Base-by-base conservation (phyloP, 306 rosid genomes). In the Pyrus bretschneideri region DNA sequence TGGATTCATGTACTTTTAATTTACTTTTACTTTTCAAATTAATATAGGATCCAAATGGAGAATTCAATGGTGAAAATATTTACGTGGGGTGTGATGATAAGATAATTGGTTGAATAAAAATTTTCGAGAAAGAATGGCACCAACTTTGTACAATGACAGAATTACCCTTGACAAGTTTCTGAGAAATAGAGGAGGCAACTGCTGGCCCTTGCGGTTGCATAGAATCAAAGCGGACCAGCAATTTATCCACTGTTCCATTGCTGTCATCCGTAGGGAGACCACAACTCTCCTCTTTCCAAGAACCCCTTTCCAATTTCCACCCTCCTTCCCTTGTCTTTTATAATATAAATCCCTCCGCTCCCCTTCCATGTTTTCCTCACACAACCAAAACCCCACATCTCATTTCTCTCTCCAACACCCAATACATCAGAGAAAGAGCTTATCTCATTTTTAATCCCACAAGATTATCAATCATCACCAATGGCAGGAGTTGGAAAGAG, bases 181-280 rank as follows among this genome's bases (percentile, higher is more conserved):
- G 31, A 82, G 98, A 89, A 93, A 81, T 79, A 73, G 21, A 10
- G 6, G 23, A 54, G 3, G 22, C 49, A 38, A 60, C 17, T 46
- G 59, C 77, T 42, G 80, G 91, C 84, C 87, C 80, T 58, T 77
- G 85, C 88, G 73, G 79, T 13, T 61, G 74, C 13, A 52, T 17
- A 77, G 88, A 81, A 87, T 86, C 87, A 84, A 79, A 74, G 87
- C 74, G 77, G 88, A 84, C 85, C 87, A 80, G 69, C 80, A 71
- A 80, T 79, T 80, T 84, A 80, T 70, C 70, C 38, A 25, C 73
- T 85, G 88, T 89, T 82, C 70, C 83, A 71, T 9, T 42, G 88
- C 89, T 88, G 97, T 92, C 91, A 90, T 72, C 22, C 57, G 57
- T 14, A 27, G 71, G 52, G 77, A 63, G 66, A 74, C 71, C 84